phyloP scores from a whole-genome alignment of 2,329 filamentous ascomycete species.

The Plectosphaerella sp. region DNA sequence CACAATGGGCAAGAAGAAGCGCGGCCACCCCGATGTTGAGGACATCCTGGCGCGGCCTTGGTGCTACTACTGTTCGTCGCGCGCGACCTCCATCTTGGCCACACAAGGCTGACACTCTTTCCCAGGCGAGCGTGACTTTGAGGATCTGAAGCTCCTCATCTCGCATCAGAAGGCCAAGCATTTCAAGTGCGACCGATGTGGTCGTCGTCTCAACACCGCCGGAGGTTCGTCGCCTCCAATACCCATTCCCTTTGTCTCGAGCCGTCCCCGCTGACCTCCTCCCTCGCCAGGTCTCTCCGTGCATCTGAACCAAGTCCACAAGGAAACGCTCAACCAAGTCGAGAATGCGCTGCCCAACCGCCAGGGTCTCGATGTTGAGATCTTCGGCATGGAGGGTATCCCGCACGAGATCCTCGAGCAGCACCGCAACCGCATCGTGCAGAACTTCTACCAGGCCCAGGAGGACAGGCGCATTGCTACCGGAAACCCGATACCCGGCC shows the following conservation, averaged over 20 bases:
- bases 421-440: slow-evolving; percentile 81
- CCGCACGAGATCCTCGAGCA: slow-evolving; percentile 78
- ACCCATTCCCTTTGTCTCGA: neutral
- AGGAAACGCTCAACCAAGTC: slow-evolving; percentile 80
- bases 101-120: slow-evolving; percentile 14
- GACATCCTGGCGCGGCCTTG: slow-evolving; percentile 83
- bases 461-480: slow-evolving; percentile 76
- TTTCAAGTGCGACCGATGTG: slow-evolving; percentile 94
- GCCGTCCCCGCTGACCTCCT: slow-evolving; percentile 2
- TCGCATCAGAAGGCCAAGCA: slow-evolving; percentile 99
- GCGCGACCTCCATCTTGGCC: slow-evolving; percentile 14
- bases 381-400: slow-evolving; percentile 97
- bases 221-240: slow-evolving; percentile 60
- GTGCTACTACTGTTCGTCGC: slow-evolving; percentile 85
- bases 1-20: slow-evolving; percentile 84
- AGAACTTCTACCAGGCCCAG: slow-evolving; percentile 81
- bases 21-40: slow-evolving; percentile 75
- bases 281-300: slow-evolving; percentile 71
- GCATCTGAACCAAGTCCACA: slow-evolving; percentile 98
- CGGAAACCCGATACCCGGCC: slow-evolving; percentile 74
- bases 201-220: slow-evolving; percentile 83
- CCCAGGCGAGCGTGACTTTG: slow-evolving; percentile 85
- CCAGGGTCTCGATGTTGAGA: slow-evolving; percentile 83
- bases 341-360: slow-evolving; percentile 90
- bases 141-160: slow-evolving; percentile 93